Conservation (phyloP, 2,329 filamentous ascomycete genomes). For the Beauveria varroae region DNA sequence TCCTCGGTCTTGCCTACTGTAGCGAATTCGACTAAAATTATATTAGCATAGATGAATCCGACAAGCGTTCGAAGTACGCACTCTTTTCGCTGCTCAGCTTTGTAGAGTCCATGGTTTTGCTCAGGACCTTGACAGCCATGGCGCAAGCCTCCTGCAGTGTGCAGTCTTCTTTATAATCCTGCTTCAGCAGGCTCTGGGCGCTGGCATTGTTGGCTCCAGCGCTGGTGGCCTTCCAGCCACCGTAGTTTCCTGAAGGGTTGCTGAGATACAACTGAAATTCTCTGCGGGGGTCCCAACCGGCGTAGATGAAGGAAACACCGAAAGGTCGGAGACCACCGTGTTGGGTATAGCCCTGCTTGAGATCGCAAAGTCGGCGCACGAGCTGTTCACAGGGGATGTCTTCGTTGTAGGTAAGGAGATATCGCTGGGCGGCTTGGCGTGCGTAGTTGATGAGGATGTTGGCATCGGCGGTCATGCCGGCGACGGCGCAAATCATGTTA, state of each 20-base stretch:
- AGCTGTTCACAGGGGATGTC: constrained; percentile 99
- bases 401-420: constrained; percentile 99
- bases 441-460: constrained; percentile 99
- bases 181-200: constrained; percentile 93
- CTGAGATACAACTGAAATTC: constrained; percentile 99
- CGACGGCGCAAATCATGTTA: constrained; percentile 99
- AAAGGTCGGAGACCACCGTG: constrained; percentile 97
- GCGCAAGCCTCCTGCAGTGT: constrained; percentile 92
- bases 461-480: constrained; percentile 97
- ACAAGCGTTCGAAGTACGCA: constrained; percentile 36
- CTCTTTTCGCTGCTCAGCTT: constrained; percentile 99
- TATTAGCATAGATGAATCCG: constrained; percentile 8
- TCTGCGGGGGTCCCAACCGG: constrained; percentile 89
- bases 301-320: constrained; percentile 98
- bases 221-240: constrained; percentile 97
- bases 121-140: constrained; percentile 95
- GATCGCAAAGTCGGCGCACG: constrained; percentile 88
- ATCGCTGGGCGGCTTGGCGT: constrained; percentile 90
- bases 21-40: constrained; percentile 78
- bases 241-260: constrained; percentile 98
- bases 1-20: constrained; percentile 93
- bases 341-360: constrained; percentile 99
- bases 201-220: constrained; percentile 97
- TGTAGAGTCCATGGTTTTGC: constrained; percentile 99
- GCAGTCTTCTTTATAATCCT: constrained; percentile 99